Base-by-base conservation (phyloP, 176 grass and related monocot genomes). In the Themeda triandra region DNA sequence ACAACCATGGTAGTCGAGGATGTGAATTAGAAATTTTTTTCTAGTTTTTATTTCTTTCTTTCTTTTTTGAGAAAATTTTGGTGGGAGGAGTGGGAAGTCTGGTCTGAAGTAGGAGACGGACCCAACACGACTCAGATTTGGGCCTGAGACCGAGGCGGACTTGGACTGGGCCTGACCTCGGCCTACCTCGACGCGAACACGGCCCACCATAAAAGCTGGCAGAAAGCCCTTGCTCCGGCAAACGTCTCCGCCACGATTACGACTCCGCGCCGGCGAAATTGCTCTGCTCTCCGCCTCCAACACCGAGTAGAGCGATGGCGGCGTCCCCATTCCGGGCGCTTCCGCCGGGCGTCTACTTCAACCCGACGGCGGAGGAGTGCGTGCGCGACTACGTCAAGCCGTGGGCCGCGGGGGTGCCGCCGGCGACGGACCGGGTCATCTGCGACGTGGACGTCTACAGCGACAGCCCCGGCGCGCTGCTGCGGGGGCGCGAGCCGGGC, bases 301-400 rank as follows among this genome's bases (percentile, higher is more conserved):
- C 35, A 36, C 65, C 32, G 18, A 32, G 18, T 37, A 42, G 17
- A 2, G 27, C 9, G 45, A 53, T 33, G 73, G 73, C 29, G 24
- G 49, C 14, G 18, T 1, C 36, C 36, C 39, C 39, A 72, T 72
- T 72, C 13, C 14, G 1, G 68, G 3, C 7, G 3, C 48, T 82
- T 6, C 79, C 72, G 19, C 37, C 63, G 6, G 78, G 79, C 35
- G 63, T 76, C 10, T 87, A 87, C 63, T 82, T 87, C 72, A 70
- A 67, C 63, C 79, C 64, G 29, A 33, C 21, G 33, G 60, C 13
- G 3, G 78, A 68, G 48, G 79, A 82, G 11, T 69, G 30, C 32
- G 71, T 81, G 36, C 21, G 11, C 28, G 3, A 28, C 11, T 76
- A 60, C 49, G 36, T 87, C 63, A 21, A 46, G 11, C 39, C 64